These are phyloP conservation scores for Solanum aculeatissimum DNA, from an alignment of 305 asterid genomes.

Conservation along the genomic window DNA sequence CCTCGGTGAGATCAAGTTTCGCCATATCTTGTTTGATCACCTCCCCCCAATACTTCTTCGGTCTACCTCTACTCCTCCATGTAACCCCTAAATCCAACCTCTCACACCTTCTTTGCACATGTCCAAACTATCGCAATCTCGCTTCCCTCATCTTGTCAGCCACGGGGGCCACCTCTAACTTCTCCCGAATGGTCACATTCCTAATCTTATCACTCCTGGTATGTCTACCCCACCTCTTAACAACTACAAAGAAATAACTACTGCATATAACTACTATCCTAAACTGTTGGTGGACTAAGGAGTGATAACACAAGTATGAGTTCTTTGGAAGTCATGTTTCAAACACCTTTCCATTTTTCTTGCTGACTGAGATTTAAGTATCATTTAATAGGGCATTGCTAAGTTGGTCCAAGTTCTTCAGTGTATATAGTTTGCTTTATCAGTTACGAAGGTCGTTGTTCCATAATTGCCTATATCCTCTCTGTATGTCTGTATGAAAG, in stretches of 20 bases:
- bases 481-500: background rate
- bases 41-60: too few relatives aligned
- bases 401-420: background rate
- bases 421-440: background rate
- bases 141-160: too few relatives aligned
- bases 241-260: background rate
- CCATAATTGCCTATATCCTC: background rate
- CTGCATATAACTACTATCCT: background rate
- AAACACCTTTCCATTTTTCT: background rate
- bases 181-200: too few relatives aligned
- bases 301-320: background rate
- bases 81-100: too few relatives aligned
- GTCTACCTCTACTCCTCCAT: too few relatives aligned
- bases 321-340: background rate
- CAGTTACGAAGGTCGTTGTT: background rate
- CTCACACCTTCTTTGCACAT: too few relatives aligned
- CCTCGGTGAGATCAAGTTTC: too few relatives aligned
- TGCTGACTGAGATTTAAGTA: background rate
- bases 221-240: too few relatives aligned
- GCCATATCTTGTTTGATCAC: too few relatives aligned
- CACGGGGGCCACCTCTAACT: too few relatives aligned
- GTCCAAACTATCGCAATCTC: too few relatives aligned
- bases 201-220: too few relatives aligned
- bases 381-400: background rate
- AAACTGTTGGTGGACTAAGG: background rate